A percentile compares a stretch with the other conserved stretches of the same genome.
Evolutionary conservation across 1,284 basidiomycete genomes (phyloP).

Genomic region (Ceratorhiza oryzae-sativae): DNA sequence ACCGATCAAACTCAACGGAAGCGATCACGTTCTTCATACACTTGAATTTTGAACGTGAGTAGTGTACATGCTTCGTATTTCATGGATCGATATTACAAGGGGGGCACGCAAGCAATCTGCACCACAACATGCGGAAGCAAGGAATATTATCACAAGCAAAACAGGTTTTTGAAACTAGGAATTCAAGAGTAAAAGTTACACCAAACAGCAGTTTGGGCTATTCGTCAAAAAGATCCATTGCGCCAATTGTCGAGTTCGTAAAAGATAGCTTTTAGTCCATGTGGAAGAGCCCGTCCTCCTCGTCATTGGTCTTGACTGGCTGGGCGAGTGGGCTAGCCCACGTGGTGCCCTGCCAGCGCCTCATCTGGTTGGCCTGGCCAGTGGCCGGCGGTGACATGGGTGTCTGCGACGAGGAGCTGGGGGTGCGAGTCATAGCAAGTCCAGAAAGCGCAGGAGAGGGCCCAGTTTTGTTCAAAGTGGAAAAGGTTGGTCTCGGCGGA

Average conservation of each 20-base stretch:
- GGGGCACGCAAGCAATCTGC: slow-evolving; percentile 11
- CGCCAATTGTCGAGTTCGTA: neutral
- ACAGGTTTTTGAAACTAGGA: slow-evolving; percentile 1
- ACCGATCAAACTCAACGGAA: slow-evolving; percentile 5
- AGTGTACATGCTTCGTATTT: slow-evolving; percentile 37
- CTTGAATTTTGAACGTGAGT: slow-evolving; percentile 10
- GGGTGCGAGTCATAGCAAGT: slow-evolving; percentile 30
- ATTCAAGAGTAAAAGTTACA: slow-evolving; percentile 7
- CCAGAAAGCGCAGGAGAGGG: slow-evolving; percentile 25
- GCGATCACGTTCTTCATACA: neutral
- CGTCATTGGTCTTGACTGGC: slow-evolving; percentile 63
- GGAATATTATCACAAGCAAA: slow-evolving; percentile 16
- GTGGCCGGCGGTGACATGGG: slow-evolving; percentile 6
- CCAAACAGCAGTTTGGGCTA: neutral
- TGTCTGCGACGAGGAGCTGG: slow-evolving; percentile 23
- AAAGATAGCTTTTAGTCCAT: slow-evolving; percentile 56
- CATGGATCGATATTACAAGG: slow-evolving; percentile 15
- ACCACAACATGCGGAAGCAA: neutral
- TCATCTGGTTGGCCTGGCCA: slow-evolving; percentile 28
- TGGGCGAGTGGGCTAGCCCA: slow-evolving; percentile 62
- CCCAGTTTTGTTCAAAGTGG: slow-evolving; percentile 36
- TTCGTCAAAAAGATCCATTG: slow-evolving; percentile 7
- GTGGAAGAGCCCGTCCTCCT: slow-evolving; percentile 71
- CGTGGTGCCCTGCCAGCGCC: slow-evolving; percentile 41
- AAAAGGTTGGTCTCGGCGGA: slow-evolving; percentile 39